Evolutionary conservation across 768 basidiomycete species (phyloP), one percentile per base, ranked within the genome.

Genomic region (Lactifluus echinatus): DNA sequence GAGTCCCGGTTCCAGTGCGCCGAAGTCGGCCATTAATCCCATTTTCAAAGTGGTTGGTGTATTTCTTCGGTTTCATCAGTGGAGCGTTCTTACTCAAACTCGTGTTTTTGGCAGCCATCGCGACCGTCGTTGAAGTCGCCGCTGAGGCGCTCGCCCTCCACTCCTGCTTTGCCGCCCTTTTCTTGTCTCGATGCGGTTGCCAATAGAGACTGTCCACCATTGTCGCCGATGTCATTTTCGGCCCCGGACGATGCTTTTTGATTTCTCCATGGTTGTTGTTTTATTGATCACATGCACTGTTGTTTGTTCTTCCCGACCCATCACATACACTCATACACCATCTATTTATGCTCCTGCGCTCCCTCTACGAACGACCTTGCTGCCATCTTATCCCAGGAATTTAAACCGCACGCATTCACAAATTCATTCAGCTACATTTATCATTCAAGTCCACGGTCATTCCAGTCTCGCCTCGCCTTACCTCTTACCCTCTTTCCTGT

Each of bases 41-140:
- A 90, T 91, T 68, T 92, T 92, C 77, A 85, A 88, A 80, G 89
- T 92, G 75, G 89, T 91, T 73, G 76, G 89, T 82, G 19, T 55
- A 37, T 31, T 6, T 45, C 46, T 45, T 50, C 10, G 24, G 33
- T 17, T 14, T 19, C 8, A 14, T 40, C n/a, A n/a, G 15, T 39
- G 1, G 23, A 11, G 2, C 10, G 8, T 19, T 49, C n/a, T 2
- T 17, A 33, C 28, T 40, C 39, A 57, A n/a, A 40, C 15, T 29
- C 55, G 59, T 34, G 15, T 60, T 65, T 57, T 8, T 58, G 65
- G 60, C 69, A 85, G 82, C 78, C 82, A 57, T 80, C 82, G 68
- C 70, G 80, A 63, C 77, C 81, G 29, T 64, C 69, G 23, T 73
- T 80, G 34, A 70, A 72, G 31, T 28, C 49, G 24, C 48, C 53